Evolutionary conservation across 2,329 filamentous ascomycete genomes (phyloP), one percentile per base, ranked within the genome.

Genomic region (Xylaria hypoxylon): DNA sequence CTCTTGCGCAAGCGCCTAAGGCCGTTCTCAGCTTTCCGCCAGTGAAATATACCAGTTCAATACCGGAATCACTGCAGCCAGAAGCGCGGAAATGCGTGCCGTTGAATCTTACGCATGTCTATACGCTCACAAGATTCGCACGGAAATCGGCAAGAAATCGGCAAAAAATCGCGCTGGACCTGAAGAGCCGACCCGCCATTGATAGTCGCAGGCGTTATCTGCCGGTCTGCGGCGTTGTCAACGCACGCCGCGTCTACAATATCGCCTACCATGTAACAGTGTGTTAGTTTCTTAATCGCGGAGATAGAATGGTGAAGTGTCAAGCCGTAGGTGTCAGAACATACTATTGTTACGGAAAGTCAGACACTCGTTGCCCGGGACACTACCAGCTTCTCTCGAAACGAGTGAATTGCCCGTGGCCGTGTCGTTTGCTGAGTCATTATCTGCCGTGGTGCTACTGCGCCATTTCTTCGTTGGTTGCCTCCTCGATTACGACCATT

Each of bases 221-320:
- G 78, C n/a, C 80, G 76, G 70, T 81, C 79, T 7, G 77, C 79
- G 6, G 79, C 72, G 2, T 72, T 72, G 67, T 78, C 68, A 56
- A 76, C 79, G 57, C 79, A 81, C 33, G 79, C 79, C 31, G 79
- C 78, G 58, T 82, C 77, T 51, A 81, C 80, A 22, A 81, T 81
- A 65, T 81, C 77, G 62, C 80, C 79, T 65, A 13, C 6, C 22
- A 22, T 19, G 26, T 8, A 40, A 40, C 15, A 26, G 2, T 3
- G 28, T 6, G 26, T 68, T 44, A 55, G 38, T 28, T 44, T 8
- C 13, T 5, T 35, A 0, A 13, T 31, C 11, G 19, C 42, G 3
- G 17, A 31, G 7, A 47, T 15, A 17, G 1, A 42, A 62, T 17
- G 7, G 26, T 28, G 2, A 26, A 38, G 24, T 2, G 1, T 24